These are phyloP conservation scores for Nigrograna mackinnonii DNA, from an alignment of 2,329 filamentous ascomycete genomes.

Conservation along the genomic window DNA sequence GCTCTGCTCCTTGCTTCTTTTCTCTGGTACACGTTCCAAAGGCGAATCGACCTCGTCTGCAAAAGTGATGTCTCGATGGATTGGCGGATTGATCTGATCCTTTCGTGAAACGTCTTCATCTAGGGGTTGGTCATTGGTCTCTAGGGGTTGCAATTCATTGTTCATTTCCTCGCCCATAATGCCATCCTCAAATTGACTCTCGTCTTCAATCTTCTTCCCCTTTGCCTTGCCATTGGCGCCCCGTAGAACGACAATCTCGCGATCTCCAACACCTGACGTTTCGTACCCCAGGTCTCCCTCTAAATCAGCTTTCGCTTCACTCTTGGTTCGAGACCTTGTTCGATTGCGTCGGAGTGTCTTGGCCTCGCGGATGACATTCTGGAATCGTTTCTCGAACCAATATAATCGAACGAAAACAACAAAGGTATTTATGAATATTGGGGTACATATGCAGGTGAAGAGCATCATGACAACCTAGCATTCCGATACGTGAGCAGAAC, in stretches of 20 bases:
- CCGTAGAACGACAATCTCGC: conserved; percentile 69
- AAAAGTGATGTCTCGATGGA: conserved; percentile 65
- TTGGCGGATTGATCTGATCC: conserved; percentile 20
- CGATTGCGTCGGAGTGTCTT: conserved; percentile 66
- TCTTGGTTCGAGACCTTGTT: conserved; percentile 61
- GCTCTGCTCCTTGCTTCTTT: conserved; percentile 71
- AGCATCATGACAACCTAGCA: conserved; percentile 58
- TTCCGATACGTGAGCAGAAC: background rate
- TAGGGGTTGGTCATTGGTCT: conserved; percentile 9
- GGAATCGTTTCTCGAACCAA: conserved; percentile 98
- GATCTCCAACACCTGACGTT: conserved; percentile 67
- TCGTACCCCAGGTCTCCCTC: conserved; percentile 50
- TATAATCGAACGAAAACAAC: conserved; percentile 93
- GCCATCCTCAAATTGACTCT: conserved; percentile 47
- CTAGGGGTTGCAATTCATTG: background rate
- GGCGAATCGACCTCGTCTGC: conserved; percentile 68
- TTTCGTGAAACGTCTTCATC: conserved; percentile 23
- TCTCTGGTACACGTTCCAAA: conserved; percentile 55
- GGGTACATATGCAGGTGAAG: conserved; percentile 41
- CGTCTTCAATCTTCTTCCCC: conserved; percentile 62
- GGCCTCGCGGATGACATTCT: conserved; percentile 77
- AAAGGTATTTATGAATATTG: conserved; percentile 56
- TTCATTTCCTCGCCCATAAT: conserved; percentile 28
- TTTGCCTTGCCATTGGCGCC: conserved; percentile 54
- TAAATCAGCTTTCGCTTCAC: conserved; percentile 47